Evolutionary conservation across 768 basidiomycete genomes (phyloP), one percentile per base, ranked within the genome.

Genomic region (Leccinum broughii): DNA sequence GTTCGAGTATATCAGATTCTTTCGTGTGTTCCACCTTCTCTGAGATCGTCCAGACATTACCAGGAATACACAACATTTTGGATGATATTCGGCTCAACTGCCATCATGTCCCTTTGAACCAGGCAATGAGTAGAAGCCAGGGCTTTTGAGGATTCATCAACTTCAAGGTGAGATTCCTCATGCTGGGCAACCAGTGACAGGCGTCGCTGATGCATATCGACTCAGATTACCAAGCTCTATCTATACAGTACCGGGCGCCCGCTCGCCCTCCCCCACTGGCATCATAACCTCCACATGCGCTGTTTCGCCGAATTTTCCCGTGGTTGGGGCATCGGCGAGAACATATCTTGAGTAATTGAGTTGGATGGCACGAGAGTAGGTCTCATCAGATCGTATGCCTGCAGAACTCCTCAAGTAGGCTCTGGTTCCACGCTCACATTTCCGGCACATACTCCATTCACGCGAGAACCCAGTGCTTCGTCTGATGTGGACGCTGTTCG

Each of bases 51-150:
- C 55, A 95, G 94, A 70, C 94, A 98, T 72, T 97, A 95, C 69
- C 94, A 96, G 74, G 95, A 97, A 13, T 96, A 96, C 77, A 83
- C 83, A 37, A 88, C 83, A 54, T 78, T 98, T 4, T 80, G 87
- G 53, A 86, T 89, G 58, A 94, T 97, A 90, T 96, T 98, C 69
- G 86, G 88, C 3, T 93, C 93, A 7, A 90, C 89, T 2, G 86
- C 87, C 5, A 89, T 92, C 54, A 77, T 97, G 8, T 92, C 92
- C 1, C 94, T 95, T 6, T 85, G 96, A 9, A 98, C 95, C 2
- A 99, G 98, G 71, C 83, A 96, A 32, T 98, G 96, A 96, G 95
- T 95, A 15, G 97, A 99, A 73, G 96, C 96, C 3, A 97, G 95
- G 73, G 97, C 98, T 2, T 81, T 98, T 2, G 94, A 93, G 0